Evolutionary conservation across 2,329 filamentous ascomycete genomes (phyloP).

Genomic region (Colletotrichum sp.): DNA sequence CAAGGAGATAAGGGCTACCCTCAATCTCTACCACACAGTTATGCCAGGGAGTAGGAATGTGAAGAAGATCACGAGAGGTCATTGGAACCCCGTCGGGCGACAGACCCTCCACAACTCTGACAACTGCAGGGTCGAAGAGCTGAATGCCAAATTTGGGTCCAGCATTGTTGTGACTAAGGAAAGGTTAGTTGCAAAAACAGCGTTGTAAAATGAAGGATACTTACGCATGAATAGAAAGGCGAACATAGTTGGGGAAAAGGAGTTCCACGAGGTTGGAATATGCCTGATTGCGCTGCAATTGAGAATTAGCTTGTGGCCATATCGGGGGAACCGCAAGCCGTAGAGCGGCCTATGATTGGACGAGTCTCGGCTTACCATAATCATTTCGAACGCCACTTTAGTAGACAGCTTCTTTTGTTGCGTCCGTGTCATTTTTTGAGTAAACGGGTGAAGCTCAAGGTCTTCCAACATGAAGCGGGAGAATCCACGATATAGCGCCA

Average conservation of each 20-base stretch:
- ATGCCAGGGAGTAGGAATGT: slow-evolving; percentile 48
- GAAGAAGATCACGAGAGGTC: slow-evolving; percentile 28
- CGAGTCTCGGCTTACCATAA: slow-evolving; percentile 24
- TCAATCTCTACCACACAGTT: slow-evolving; percentile 40
- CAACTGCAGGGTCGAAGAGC: slow-evolving; percentile 35
- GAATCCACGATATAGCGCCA: slow-evolving; percentile 65
- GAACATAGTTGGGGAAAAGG: slow-evolving; percentile 47
- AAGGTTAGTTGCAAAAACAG: neutral
- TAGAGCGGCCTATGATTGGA: neutral
- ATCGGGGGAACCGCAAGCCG: no score
- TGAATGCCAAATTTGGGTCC: slow-evolving; percentile 48
- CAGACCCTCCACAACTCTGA: slow-evolving; percentile 35
- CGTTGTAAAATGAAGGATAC: neutral
- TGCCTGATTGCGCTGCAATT: slow-evolving; percentile 43
- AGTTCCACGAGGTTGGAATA: slow-evolving; percentile 54
- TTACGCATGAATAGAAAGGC: slow-evolving; percentile 53
- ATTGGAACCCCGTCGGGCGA: slow-evolving; percentile 26
- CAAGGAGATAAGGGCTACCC: slow-evolving; percentile 22
- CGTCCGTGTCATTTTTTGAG: slow-evolving; percentile 28
- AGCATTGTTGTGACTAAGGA: slow-evolving; percentile 37
- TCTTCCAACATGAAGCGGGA: slow-evolving; percentile 59
- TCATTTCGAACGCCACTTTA: slow-evolving; percentile 38
- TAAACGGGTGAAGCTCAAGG: slow-evolving; percentile 29
- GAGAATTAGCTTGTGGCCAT: neutral
- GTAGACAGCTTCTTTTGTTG: slow-evolving; percentile 33